Percentiles rank a stretch among this genome's conserved stretches.
phyloP scores from a whole-genome alignment of 352 stramenopile genomes.

The Globisporangium echinulatum region DNA sequence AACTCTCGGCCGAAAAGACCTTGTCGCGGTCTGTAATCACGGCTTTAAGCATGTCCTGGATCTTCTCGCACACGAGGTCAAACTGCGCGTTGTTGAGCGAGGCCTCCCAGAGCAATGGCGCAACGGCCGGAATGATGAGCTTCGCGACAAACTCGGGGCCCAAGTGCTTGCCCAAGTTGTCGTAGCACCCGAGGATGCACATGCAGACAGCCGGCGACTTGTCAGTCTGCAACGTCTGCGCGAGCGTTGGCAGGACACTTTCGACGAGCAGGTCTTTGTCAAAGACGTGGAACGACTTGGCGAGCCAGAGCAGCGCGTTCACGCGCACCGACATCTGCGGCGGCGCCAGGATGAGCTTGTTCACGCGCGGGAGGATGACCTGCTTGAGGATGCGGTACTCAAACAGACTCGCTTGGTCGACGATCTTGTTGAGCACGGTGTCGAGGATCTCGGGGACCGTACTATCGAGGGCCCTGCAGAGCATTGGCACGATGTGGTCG shows the following conservation, averaged over 20 bases:
- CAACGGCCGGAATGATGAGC: conserved; percentile 74
- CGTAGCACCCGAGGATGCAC: conserved; percentile 84
- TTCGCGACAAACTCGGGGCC: conserved; percentile 79
- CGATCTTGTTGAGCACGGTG: conserved; percentile 86
- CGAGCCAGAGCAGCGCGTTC: conserved; percentile 80
- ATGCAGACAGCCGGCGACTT: conserved; percentile 83
- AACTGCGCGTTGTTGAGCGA: conserved; percentile 79
- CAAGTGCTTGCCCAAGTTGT: conserved; percentile 85
- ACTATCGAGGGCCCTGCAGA: conserved; percentile 76
- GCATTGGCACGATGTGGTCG: conserved; percentile 86
- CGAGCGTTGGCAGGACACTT: conserved; percentile 70
- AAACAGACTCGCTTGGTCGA: conserved; percentile 81
- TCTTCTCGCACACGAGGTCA: conserved; percentile 81
- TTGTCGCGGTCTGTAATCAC: conserved; percentile 82
- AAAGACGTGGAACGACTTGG: conserved; percentile 87
- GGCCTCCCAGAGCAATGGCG: conserved; percentile 75
- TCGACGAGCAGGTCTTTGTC: conserved; percentile 85
- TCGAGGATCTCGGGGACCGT: conserved; percentile 83
- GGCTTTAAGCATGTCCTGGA: conserved; percentile 86
- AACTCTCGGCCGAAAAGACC: conserved; percentile 61
- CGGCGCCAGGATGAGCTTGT: conserved; percentile 80
- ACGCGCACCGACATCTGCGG: conserved; percentile 80
- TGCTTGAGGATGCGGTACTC: conserved; percentile 88
- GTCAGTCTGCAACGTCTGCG: conserved; percentile 67
- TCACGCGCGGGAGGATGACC: conserved; percentile 79